Evolutionary conservation across 306 rosid genomes (phyloP), one percentile per base, ranked within the genome.

Genomic region (Quercus variabilis): DNA sequence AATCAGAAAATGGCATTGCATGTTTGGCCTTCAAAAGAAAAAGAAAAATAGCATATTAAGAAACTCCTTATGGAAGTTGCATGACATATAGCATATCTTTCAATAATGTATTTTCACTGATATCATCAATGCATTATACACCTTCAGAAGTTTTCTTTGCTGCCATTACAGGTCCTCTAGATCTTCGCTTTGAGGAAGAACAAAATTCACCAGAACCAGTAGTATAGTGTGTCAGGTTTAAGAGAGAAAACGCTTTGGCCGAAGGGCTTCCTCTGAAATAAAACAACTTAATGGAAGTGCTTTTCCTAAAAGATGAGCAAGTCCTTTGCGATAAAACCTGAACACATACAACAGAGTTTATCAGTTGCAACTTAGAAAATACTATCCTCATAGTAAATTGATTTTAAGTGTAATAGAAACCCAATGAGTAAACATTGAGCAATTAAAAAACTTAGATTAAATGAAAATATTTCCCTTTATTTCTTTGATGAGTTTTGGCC

Each of bases 91-190:
- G 21, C 35, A 38, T 74, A 54, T 46, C 19, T 71, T 63, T 38
- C 23, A 60, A 8, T 14, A 73, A 76, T 33, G n/a, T 26, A 19
- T 41, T 69, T 74, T 72, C 55, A n/a, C 71, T 20, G 33, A 83
- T 73, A 62, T 65, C 19, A 74, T 82, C 72, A 5, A 60, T 38
- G 38, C 58, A 14, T 30, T 74, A 28, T 26, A 52, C 74, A 91
- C 99, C 98, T 89, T 93, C 88, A 28, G 93, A 86, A 38, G 89
- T 87, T 82, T 91, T 96, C 80, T 88, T 96, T 59, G 91, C 98
- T 4, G 96, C 97, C 98, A 93, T 91, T 41, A 93, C 89, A 41
- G 97, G 98, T 79, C 98, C 98, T 69, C 94, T 77, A 71, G 97
- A 87, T 84, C 98, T 89, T 85, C 97, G 85, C 74, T 93, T 93